A percentile compares a stretch with the other conserved stretches of the same genome.
Evolutionary conservation across 371 early-diverging fungal genomes (phyloP).

Genomic region (Mortierella polycephala): DNA sequence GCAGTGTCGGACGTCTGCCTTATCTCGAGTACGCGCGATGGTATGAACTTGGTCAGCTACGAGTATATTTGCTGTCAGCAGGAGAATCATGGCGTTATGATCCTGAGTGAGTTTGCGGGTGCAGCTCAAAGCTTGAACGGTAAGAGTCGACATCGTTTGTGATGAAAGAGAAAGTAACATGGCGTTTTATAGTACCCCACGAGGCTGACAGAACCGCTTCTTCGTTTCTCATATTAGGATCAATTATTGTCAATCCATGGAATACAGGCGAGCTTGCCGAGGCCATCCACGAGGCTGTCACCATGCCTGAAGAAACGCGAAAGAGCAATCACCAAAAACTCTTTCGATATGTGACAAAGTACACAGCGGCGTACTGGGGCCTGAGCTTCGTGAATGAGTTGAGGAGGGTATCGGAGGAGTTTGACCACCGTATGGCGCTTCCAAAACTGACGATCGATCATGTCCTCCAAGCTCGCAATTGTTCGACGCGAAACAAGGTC

Average conservation of each 20-base stretch:
- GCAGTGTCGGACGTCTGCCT: slow-evolving; percentile 96
- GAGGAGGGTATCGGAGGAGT: slow-evolving; percentile 57
- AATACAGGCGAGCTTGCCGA: slow-evolving; percentile 95
- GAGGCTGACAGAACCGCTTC: too few species aligned
- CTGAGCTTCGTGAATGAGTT: slow-evolving; percentile 91
- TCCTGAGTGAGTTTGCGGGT: slow-evolving; percentile 99
- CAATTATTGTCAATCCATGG: slow-evolving; percentile 99
- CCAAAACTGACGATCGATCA: slow-evolving; percentile 65
- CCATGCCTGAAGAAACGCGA: slow-evolving; percentile 87
- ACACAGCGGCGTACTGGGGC: slow-evolving; percentile 99
- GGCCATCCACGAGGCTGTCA: slow-evolving; percentile 92
- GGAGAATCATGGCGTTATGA: slow-evolving; percentile 94
- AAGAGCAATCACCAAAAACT: slow-evolving; percentile 91
- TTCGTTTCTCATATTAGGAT: slow-evolving; percentile 57
- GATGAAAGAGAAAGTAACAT: too few species aligned
- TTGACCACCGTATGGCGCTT: slow-evolving; percentile 78
- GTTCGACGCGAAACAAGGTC: slow-evolving; percentile 67
- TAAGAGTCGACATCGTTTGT: too few species aligned
- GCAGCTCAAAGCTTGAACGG: slow-evolving; percentile 98
- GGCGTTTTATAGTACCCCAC: too few species aligned
- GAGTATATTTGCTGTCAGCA: slow-evolving; percentile 98
- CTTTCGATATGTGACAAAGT: slow-evolving; percentile 93
- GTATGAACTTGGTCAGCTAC: slow-evolving; percentile 99
- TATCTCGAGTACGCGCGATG: slow-evolving; percentile 98
- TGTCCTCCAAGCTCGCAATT: slow-evolving; percentile 56